Evolutionary conservation across 139 green algal genomes (phyloP), one percentile per base, ranked within the genome.

Genomic region (Chlorella sorokiniana): DNA sequence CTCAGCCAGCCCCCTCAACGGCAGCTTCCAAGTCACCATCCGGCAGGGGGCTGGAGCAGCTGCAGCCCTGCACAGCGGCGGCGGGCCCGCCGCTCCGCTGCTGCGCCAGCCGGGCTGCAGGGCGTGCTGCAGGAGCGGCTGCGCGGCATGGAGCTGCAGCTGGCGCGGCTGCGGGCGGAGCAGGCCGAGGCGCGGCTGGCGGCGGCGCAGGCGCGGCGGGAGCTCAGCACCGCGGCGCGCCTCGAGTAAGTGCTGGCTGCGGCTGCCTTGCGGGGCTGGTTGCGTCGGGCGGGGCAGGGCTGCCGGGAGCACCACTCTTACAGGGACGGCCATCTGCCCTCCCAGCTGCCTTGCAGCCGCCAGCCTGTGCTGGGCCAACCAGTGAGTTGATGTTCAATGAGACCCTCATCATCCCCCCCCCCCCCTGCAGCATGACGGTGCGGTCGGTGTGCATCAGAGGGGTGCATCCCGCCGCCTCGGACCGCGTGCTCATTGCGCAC

Each of bases 401-500:
- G 4, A 22, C 22, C 14, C 9, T 6, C 48, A 35, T 45, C 25
- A 23, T 83, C 35, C 23, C 35, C 37, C 37, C 41, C 35, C 31
- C 4, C 11, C 41, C 29, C 31, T 14, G 42, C 77, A 82, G 77
- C 45, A 23, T 76, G 25, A 72, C 77, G 4, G 61, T 76, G 22
- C 63, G 77, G 22, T 81, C 81, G 0, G 71, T 85, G 27, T 61
- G 37, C 10, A 64, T 85, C 29, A 81, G 51, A 31, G 61, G 61
- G 0, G 71, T 85, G 51, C 81, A 78, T 67, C 54, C 51, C 3
- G 37, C 71, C 7, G 81, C 81, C 51, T 74, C 81, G 2, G 65
- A 80, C 25, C 54, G 63, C 45, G 73, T 86, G 52, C 65, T 86
- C 25, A 70, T 64, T 35, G 81, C 75, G 3, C 81, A 86, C 52